Conservation (phyloP, 2,329 filamentous ascomycete genomes). For the Zalaria sp. region DNA sequence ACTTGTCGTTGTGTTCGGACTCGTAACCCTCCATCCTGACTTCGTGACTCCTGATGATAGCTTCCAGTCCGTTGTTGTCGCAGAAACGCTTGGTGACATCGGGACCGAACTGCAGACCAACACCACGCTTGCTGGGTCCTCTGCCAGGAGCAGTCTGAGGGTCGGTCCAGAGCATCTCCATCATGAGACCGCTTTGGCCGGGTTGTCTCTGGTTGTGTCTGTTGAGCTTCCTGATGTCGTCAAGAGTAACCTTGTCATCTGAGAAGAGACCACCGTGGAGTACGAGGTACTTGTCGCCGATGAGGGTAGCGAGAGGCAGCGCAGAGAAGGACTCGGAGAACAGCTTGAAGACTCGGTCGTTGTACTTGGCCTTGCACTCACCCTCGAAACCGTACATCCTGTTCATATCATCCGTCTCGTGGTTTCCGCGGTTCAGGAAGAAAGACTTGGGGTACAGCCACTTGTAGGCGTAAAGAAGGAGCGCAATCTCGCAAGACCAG, state of each 20-base stretch:
- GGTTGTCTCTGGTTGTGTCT: constrained; percentile 84
- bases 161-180: constrained; percentile 99
- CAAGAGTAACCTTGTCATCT: constrained; percentile 78
- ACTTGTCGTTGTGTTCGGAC: constrained; percentile 87
- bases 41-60: constrained; percentile 93
- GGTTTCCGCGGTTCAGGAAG: constrained; percentile 95
- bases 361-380: constrained; percentile 97
- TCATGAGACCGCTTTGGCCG: constrained; percentile 90
- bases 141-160: constrained; percentile 75
- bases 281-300: constrained; percentile 81
- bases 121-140: constrained; percentile 89
- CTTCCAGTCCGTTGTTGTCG: constrained; percentile 85
- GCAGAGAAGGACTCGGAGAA: constrained; percentile 98
- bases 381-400: constrained; percentile 96
- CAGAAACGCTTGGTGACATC: constrained; percentile 96
- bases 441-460: constrained; percentile 73
- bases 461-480: constrained; percentile 92
- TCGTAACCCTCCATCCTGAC: constrained; percentile 99
- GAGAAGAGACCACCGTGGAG: constrained; percentile 94
- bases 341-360: constrained; percentile 86
- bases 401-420: constrained; percentile 99
- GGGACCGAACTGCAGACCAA: constrained; percentile 91
- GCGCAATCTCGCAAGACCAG: constrained; percentile 94
- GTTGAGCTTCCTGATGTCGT: constrained; percentile 88
- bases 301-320: constrained; percentile 77